Conservation (phyloP, 768 basidiomycete genomes). For the Leucosporidium creatinivorum region DNA sequence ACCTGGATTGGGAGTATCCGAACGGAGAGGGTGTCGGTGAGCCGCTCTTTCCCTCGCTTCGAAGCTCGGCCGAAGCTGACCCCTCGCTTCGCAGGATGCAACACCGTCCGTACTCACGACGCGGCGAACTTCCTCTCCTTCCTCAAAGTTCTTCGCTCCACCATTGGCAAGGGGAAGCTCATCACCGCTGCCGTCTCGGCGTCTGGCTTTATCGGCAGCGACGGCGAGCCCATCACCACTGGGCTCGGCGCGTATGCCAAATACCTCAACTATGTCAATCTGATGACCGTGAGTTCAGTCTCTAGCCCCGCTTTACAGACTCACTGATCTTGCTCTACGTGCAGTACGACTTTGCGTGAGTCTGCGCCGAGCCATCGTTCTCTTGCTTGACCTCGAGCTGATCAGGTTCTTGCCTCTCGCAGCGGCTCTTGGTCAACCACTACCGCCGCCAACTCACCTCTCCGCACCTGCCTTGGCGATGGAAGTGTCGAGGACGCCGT, state of each 20-base stretch:
- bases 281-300: slow-evolving; percentile 75
- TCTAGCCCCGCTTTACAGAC: slow-evolving; percentile 46
- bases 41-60: neutral
- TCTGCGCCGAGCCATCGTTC: slow-evolving; percentile 41
- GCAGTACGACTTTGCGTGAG: slow-evolving; percentile 76
- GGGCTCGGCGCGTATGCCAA: slow-evolving; percentile 61
- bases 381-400: slow-evolving; percentile 65
- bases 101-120: slow-evolving; percentile 55
- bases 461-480: slow-evolving; percentile 65
- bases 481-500: too few species aligned
- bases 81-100: slow-evolving; percentile 43
- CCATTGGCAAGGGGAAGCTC: slow-evolving; percentile 56
- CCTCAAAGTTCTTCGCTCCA: slow-evolving; percentile 55
- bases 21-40: neutral
- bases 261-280: slow-evolving; percentile 67
- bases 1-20: slow-evolving; percentile 47
- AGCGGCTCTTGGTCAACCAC: slow-evolving; percentile 43
- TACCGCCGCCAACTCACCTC: slow-evolving; percentile 84
- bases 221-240: slow-evolving; percentile 53
- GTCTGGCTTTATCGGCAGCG: slow-evolving; percentile 57
- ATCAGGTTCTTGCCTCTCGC: slow-evolving; percentile 46
- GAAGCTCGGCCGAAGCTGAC: neutral
- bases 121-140: slow-evolving; percentile 67
- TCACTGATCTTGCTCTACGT: slow-evolving; percentile 47
- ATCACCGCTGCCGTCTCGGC: slow-evolving; percentile 73